A percentile compares a stretch with the other conserved stretches of the same genome.
These are phyloP conservation scores for Alternaria brassicae DNA, from an alignment of 2,329 filamentous ascomycete genomes.

Conservation along the genomic window DNA sequence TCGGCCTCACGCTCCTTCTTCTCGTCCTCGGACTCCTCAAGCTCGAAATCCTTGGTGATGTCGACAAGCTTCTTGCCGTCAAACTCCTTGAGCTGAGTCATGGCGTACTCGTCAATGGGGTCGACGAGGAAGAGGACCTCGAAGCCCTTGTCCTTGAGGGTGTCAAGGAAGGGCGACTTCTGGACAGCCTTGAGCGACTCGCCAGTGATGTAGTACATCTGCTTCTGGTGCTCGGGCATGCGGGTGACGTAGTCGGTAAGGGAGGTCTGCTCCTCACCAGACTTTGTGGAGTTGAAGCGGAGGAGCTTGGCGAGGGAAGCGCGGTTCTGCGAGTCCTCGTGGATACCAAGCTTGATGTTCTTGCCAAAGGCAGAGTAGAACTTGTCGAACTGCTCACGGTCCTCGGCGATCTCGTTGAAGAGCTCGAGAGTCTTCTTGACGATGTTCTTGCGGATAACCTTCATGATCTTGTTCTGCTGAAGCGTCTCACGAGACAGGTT, in stretches of 20 bases:
- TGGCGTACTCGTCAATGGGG: slow-evolving; percentile 99
- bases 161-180: slow-evolving; percentile 98
- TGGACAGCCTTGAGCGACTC: slow-evolving; percentile 98
- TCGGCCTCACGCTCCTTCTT: slow-evolving; percentile 93
- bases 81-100: slow-evolving; percentile 99
- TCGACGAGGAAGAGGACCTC: slow-evolving; percentile 99
- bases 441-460: slow-evolving; percentile 99
- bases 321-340: slow-evolving; percentile 99
- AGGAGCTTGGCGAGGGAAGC: slow-evolving; percentile 92
- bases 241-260: slow-evolving; percentile 97
- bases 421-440: slow-evolving; percentile 99
- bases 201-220: slow-evolving; percentile 99
- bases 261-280: slow-evolving; percentile 92
- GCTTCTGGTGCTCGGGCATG: slow-evolving; percentile 99
- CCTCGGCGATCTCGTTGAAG: slow-evolving; percentile 98
- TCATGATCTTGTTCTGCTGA: slow-evolving; percentile 99
- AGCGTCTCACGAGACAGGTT: slow-evolving; percentile 99
- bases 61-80: slow-evolving; percentile 99
- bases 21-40: slow-evolving; percentile 99
- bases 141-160: slow-evolving; percentile 98
- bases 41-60: slow-evolving; percentile 99
- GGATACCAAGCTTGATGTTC: slow-evolving; percentile 99
- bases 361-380: slow-evolving; percentile 99
- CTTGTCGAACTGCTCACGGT: slow-evolving; percentile 99
- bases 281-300: slow-evolving; percentile 99